Conservation (phyloP, 192 early-diverging fungal species). For the Dissophora globulifera region DNA sequence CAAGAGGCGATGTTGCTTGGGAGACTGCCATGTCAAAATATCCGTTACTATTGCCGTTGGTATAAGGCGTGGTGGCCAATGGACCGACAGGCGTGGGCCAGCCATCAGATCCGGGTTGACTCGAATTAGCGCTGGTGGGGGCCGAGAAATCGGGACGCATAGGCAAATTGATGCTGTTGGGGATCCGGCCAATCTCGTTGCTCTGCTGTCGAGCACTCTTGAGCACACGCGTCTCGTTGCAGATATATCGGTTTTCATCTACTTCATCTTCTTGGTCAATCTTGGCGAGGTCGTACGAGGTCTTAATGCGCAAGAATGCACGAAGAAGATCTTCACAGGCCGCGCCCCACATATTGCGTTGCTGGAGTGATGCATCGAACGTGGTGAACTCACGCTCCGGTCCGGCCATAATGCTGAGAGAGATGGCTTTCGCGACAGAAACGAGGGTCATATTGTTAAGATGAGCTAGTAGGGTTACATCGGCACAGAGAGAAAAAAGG, state of each 20-base stretch:
- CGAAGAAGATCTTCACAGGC: conserved; percentile 48
- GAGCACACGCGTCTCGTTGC: conserved; percentile 40
- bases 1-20: conserved; percentile 20
- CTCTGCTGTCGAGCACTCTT: conserved; percentile 46
- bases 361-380: conserved; percentile 42
- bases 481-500: conserved; percentile 50
- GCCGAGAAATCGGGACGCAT: conserved; percentile 22
- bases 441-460: conserved; percentile 49
- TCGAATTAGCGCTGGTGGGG: conserved; percentile 31
- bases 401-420: conserved; percentile 47
- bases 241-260: conserved; percentile 45
- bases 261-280: conserved; percentile 45
- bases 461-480: conserved; percentile 38
- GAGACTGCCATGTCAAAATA: conserved; percentile 25
- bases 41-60: conserved; percentile 3
- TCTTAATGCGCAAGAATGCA: conserved; percentile 51
- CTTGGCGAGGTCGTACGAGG: conserved; percentile 34
- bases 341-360: conserved; percentile 42
- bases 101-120: conserved; percentile 15
- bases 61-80: conserved; percentile 3
- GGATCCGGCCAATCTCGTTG: conserved; percentile 8
- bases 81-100: conserved; percentile 7
- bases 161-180: conserved; percentile 10
- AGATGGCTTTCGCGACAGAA: conserved; percentile 43
- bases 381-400: conserved; percentile 37